phyloP scores from a whole-genome alignment of 2,329 filamentous ascomycete species.

The Passalora sequoiae region DNA sequence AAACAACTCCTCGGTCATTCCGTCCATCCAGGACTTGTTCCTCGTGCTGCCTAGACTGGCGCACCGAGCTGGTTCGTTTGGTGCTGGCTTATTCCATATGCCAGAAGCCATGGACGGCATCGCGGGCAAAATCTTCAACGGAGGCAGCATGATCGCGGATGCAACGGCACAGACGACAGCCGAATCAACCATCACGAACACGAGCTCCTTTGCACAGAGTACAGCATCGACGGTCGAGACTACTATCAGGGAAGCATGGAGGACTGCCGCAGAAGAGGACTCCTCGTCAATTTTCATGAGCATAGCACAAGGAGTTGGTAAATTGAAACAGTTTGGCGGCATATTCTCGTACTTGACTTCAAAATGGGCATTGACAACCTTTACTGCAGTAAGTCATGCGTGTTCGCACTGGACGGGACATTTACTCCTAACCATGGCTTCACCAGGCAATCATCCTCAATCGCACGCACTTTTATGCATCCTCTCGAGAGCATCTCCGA shows the following conservation, averaged over 20 bases:
- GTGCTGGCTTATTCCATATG: slow-evolving; percentile 44
- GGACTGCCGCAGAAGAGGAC: slow-evolving; percentile 22
- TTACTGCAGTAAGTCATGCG: slow-evolving; percentile 59
- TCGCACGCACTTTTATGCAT: slow-evolving; percentile 87
- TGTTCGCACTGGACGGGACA: neutral
- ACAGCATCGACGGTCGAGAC: slow-evolving; percentile 34
- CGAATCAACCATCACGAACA: slow-evolving; percentile 38
- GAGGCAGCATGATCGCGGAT: slow-evolving; percentile 56
- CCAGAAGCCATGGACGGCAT: slow-evolving; percentile 56
- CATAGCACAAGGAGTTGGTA: slow-evolving; percentile 24
- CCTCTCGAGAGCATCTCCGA: slow-evolving; percentile 72
- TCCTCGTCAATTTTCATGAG: slow-evolving; percentile 26
- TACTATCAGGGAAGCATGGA: slow-evolving; percentile 24
- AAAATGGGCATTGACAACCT: slow-evolving; percentile 84
- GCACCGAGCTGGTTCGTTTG: slow-evolving; percentile 60
- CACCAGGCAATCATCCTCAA: slow-evolving; percentile 74
- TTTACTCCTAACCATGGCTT: slow-evolving; percentile 5
- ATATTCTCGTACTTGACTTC: slow-evolving; percentile 88
- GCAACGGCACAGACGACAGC: slow-evolving; percentile 46
- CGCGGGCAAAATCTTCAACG: slow-evolving; percentile 47
- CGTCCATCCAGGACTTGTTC: slow-evolving; percentile 64
- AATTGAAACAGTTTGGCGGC: slow-evolving; percentile 64
- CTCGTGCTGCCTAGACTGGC: slow-evolving; percentile 66
- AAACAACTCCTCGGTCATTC: slow-evolving; percentile 31
- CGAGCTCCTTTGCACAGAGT: slow-evolving; percentile 41